Base-by-base conservation (phyloP, 139 green algal genomes). In the Dunaliella primolecta region DNA sequence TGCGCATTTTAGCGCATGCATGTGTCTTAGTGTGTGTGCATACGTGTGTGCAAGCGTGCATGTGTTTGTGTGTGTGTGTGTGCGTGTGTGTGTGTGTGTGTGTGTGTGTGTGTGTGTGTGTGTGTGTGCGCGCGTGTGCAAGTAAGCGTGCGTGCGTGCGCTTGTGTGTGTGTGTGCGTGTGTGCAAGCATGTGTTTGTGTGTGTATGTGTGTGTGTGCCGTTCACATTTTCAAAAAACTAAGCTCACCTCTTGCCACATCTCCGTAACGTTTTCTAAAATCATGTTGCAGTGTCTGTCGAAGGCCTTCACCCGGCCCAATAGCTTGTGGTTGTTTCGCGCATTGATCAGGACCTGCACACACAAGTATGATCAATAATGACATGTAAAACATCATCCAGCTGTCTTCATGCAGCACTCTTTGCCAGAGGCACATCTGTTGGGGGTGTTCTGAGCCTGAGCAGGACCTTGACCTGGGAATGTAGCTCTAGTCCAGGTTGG, bases 261-360 rank as follows among this genome's bases (percentile, higher is more conserved):
- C 90, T 99, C 97, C 80, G 98, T 98, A 21, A 99, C 97, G 84
- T 99, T 99, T 85, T 99, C 97, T 33, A 99, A 84, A 27, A 99
- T 91, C 97, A 99, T 99, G 93, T 99, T 99, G 92, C 94, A 99
- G 90, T 99, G 97, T 35, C 97, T 89, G 89, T 99, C 97, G 84
- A 99, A 99, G 0, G 97, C 97, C 89, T 99, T 99, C 2, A 99
- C 94, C 2, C 96, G 89, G 0, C 89, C 97, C 30, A 99, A 91
- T 38, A 99, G 89, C 91, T 99, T 99, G 77, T 96, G 91, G 90
- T 99, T 99, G 92, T 99, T 99, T 31, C 97, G 87, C 89, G 96
- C 98, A 90, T 98, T 99, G 89, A 99, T 99, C 27, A 99, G 84
- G 34, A 99, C 96, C 94, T 98, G 93, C 80, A 85, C 31, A 57